Base-by-base conservation (phyloP, 352 stramenopile species). In the Pythium apleroticum region DNA sequence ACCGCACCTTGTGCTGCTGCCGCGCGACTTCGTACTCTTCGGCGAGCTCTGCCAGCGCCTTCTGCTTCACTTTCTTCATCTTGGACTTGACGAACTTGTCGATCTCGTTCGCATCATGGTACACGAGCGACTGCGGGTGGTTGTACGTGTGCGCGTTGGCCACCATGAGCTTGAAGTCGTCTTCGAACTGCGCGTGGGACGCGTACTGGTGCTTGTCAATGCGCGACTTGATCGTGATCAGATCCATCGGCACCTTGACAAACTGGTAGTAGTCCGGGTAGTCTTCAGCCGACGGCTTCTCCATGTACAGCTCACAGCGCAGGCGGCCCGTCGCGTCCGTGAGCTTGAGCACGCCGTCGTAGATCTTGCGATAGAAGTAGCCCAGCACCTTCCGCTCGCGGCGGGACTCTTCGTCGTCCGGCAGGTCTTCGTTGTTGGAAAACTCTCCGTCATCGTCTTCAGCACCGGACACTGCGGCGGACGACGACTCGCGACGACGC, bases 181-280 rank as follows among this genome's bases (percentile, higher is more conserved):
- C 74, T 49, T 93, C 87, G 66, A 96, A 90, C 58, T 80, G 60
- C 14, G 70, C 71, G 64, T 94, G 86, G 0, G 72, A 80, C 0
- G 69, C 60, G 65, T 96, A 96, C 35, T 76, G 63, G 56, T 90
- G 81, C 35, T 65, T 65, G 56, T 93, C 85, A 10, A 94, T 84
- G 6, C 91, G 90, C 14, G 45, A 52, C 48, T 93, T 93, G 65
- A 98, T 97, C n/a, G 85, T 93, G 35, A 69, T 54, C 14, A 98
- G 74, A 58, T 94, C 88, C 88, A 97, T 97, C 4, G 91, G 86
- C 2, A 88, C 50, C 53, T 80, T 89, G 46, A 97, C 85, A 52
- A 97, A 89, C 49, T 84, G 71, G 67, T 97, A 97, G 63, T 97
- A 97, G 69, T 97, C 91, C 24, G 87, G 87, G 56, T 96, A 96